Base-by-base conservation (phyloP, 225 moss, liverwort and hornwort genomes). In the Sphagnum tenellum region DNA sequence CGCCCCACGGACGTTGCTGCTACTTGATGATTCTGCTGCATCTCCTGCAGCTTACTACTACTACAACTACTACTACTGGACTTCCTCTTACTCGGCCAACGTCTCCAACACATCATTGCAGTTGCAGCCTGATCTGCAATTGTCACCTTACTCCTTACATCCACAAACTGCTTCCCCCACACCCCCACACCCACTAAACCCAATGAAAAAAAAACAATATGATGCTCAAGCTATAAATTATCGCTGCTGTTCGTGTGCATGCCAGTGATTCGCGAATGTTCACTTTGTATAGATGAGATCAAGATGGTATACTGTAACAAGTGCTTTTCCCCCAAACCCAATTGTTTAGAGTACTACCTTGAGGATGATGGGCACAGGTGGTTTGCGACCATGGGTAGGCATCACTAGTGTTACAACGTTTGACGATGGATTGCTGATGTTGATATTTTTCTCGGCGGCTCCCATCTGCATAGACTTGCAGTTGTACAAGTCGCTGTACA, bases 321-420 rank as follows among this genome's bases (percentile, higher is more conserved):
- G 9, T 45, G 60, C 9, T 44, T 14, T 45, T 4, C 3, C 4
- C 14, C 12, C 60, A 8, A 3, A 59, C 53, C 58, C 50, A 8
- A 9, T 7, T 45, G 46, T 5, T 12, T 44, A 8, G 5, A 57
- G 44, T 50, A 11, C 5, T 68, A 88, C 90, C 90, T 90, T 90
- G 12, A 90, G 52, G 29, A 80, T 62, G 3, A 90, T 85, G 11
- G 90, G 90, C 65, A 90, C 69, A 5, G 88, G 90, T 3, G 87
- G 85, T 65, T 84, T 76, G 2, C 89, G 82, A 29, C 29, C 29
- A 29, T 29, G 29, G 29, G 29, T 29, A 29, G 29, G 29, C 29
- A 29, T 29, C 29, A 29, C 29, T 29, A 29, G 29, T 29, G 29
- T 29, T 29, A 29, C 29, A 29, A 29, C 29, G 29, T 29, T 29